These are phyloP conservation scores for Pogostemon cablin DNA, from an alignment of 257 asterid species.

Conservation along the genomic window DNA sequence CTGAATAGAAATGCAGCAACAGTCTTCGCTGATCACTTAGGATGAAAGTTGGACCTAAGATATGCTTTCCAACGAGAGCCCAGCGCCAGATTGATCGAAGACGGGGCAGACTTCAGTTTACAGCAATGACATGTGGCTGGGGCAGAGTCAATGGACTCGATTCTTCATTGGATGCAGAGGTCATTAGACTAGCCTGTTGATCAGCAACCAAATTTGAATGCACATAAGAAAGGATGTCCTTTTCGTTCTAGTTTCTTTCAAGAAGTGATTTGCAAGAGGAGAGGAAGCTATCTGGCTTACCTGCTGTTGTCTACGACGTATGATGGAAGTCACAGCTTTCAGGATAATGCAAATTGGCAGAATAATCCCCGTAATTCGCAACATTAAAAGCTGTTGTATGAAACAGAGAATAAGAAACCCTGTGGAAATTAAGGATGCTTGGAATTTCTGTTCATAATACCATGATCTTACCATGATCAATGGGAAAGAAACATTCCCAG, in stretches of 20 bases:
- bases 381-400: conserved; percentile 65
- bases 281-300: conserved; percentile 34
- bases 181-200: conserved; percentile 45
- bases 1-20: neutral
- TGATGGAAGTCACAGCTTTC: conserved; percentile 67
- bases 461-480: conserved; percentile 67
- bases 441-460: conserved; percentile 5
- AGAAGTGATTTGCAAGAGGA: neutral
- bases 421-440: neutral
- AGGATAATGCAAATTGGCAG: conserved; percentile 81
- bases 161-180: conserved; percentile 62
- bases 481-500: conserved; percentile 68
- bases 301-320: conserved; percentile 59
- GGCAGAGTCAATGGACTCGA: conserved; percentile 34
- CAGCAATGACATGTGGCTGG: conserved; percentile 38
- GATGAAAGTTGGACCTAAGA: neutral
- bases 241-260: neutral
- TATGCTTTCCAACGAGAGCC: conserved; percentile 4
- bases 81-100: neutral
- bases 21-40: neutral
- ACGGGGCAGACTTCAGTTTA: conserved; percentile 20
- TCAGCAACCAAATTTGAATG: conserved; percentile 16
- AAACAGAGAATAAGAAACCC: conserved; percentile 25
- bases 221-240: conserved; percentile 5
- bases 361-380: conserved; percentile 69